Conservation (phyloP, 1,139 yeast genomes). For the Pichia sp. region DNA sequence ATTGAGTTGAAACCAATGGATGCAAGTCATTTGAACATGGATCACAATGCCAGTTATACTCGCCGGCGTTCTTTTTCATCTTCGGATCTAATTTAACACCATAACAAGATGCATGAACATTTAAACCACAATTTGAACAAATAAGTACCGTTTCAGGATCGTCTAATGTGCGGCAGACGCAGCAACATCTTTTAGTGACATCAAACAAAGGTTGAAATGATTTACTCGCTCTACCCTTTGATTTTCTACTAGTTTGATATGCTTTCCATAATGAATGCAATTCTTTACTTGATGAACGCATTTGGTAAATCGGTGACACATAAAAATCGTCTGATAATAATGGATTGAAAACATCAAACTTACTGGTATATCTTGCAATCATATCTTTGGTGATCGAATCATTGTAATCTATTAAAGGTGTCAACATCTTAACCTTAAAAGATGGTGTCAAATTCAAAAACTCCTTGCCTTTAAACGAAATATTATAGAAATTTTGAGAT, state of each 20-base stretch:
- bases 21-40: slow-evolving; percentile 66
- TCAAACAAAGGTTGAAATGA: slow-evolving; percentile 22
- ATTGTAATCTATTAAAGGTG: slow-evolving; percentile 6
- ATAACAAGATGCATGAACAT: slow-evolving; percentile 66
- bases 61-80: slow-evolving; percentile 14
- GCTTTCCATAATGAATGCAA: slow-evolving; percentile 19
- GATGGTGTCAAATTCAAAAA: slow-evolving; percentile 5
- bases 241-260: slow-evolving; percentile 13
- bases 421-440: slow-evolving; percentile 8
- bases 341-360: slow-evolving; percentile 22
- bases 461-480: slow-evolving; percentile 2
- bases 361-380: slow-evolving; percentile 22
- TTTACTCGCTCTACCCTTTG: slow-evolving; percentile 7
- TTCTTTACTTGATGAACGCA: slow-evolving; percentile 20
- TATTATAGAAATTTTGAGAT: neutral
- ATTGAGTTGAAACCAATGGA: slow-evolving; percentile 52
- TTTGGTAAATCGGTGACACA: slow-evolving; percentile 18
- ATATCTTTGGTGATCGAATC: slow-evolving; percentile 11
- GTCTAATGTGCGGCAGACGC: slow-evolving; percentile 49
- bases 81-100: slow-evolving; percentile 39
- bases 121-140: slow-evolving; percentile 65
- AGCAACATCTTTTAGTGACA: slow-evolving; percentile 38
- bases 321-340: slow-evolving; percentile 12
- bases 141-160: slow-evolving; percentile 35
- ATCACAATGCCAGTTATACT: slow-evolving; percentile 71